Evolutionary conservation across 768 basidiomycete species (phyloP).

Genomic region (Cystobasidium onofrii): DNA sequence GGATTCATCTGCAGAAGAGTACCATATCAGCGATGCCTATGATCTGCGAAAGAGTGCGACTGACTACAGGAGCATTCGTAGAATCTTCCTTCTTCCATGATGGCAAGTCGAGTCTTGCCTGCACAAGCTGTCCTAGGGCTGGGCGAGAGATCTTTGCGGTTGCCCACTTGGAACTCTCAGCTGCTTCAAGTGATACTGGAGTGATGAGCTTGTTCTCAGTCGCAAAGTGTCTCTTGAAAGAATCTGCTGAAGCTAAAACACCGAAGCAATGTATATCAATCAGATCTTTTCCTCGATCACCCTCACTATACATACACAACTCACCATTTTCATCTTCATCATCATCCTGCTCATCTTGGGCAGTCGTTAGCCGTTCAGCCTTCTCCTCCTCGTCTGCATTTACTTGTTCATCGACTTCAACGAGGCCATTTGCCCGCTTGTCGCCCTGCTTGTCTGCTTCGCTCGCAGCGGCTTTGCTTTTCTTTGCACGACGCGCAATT

Average conservation of each 20-base stretch:
- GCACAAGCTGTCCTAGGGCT: neutral
- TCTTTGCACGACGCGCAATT: constrained; percentile 31
- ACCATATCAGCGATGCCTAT: neutral
- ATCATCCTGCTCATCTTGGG: neutral
- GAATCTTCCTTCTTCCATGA: neutral
- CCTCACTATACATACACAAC: neutral
- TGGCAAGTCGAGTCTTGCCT: neutral
- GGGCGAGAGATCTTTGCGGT: neutral
- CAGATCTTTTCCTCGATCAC: neutral
- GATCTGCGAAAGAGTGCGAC: no score
- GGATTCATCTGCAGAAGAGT: constrained; percentile 35
- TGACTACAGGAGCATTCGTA: neutral
- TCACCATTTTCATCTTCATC: constrained; percentile 11
- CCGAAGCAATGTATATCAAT: neutral
- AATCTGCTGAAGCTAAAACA: neutral
- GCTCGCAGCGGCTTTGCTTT: neutral
- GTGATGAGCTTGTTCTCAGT: constrained; percentile 20
- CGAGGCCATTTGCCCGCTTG: neutral
- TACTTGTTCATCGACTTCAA: constrained; percentile 2
- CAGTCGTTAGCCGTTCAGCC: neutral
- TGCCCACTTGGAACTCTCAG: neutral
- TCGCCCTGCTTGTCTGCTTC: neutral
- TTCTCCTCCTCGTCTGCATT: neutral
- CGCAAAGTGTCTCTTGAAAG: constrained; percentile 27
- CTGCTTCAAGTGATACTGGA: neutral